phyloP scores from a whole-genome alignment of 2,329 filamentous ascomycete species.

The Colletotrichum tropicicola region DNA sequence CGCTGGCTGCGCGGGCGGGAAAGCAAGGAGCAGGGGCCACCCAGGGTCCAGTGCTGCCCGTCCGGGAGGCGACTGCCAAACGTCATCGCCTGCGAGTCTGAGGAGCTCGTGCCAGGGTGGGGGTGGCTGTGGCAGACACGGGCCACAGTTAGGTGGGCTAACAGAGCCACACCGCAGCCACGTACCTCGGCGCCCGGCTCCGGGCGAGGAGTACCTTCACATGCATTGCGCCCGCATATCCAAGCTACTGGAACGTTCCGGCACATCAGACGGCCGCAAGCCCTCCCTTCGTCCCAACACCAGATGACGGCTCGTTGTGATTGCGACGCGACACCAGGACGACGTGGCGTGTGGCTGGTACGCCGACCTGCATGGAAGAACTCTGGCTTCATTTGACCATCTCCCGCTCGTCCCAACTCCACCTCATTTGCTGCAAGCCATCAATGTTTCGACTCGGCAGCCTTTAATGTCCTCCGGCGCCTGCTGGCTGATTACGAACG shows the following conservation, averaged over 20 bases:
- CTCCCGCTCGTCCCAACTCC: background rate
- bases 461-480: slow-evolving; percentile 52
- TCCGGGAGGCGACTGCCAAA: slow-evolving; percentile 14
- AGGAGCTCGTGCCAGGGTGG: slow-evolving; percentile 24
- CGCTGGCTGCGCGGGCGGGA: background rate
- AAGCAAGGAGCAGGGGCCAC: slow-evolving; percentile 20
- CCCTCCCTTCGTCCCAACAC: slow-evolving; percentile 2
- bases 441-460: background rate
- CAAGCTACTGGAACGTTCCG: slow-evolving; percentile 15
- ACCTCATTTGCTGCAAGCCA: background rate
- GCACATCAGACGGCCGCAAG: slow-evolving; percentile 23
- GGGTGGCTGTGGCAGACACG: slow-evolving; percentile 9
- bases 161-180: background rate
- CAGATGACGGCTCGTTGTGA: slow-evolving; percentile 8
- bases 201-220: slow-evolving; percentile 11
- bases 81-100: slow-evolving; percentile 20
- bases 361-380: slow-evolving; percentile 1
- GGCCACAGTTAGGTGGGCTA: background rate
- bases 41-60: slow-evolving; percentile 4
- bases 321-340: slow-evolving; percentile 17
- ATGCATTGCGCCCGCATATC: background rate
- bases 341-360: slow-evolving; percentile 23
- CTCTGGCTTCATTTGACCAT: background rate
- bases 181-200: background rate
- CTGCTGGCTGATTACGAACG: slow-evolving; percentile 67